Conservation (phyloP, 2,329 filamentous ascomycete species). For the Gaeumannomyces sp. region DNA sequence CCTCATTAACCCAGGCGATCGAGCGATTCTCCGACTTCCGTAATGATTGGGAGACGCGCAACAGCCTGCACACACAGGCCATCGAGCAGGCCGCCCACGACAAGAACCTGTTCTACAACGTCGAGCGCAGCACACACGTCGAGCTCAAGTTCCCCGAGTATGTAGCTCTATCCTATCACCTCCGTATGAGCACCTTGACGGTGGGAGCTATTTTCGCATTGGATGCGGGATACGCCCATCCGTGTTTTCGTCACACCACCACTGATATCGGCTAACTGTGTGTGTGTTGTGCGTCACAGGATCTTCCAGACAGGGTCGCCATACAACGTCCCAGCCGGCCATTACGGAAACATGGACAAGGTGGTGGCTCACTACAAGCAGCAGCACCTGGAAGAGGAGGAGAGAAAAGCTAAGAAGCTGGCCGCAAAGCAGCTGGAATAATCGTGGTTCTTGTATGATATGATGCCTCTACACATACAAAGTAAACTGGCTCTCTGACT, state of each 20-base stretch:
- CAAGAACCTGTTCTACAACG: conserved; percentile 47
- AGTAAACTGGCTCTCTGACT: neutral
- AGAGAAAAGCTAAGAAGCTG: conserved; percentile 46
- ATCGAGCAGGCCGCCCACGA: conserved; percentile 52
- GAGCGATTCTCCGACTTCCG: conserved; percentile 39
- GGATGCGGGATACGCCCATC: neutral
- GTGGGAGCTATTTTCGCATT: neutral
- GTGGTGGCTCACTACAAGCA: conserved; percentile 52
- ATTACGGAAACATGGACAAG: conserved; percentile 47
- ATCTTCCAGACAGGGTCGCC: conserved; percentile 43
- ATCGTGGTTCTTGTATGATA: neutral
- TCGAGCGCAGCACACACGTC: conserved; percentile 37
- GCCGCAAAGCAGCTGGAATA: conserved; percentile 27
- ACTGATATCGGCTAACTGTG: conserved; percentile 17
- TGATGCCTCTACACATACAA: neutral
- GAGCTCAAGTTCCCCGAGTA: conserved; percentile 55
- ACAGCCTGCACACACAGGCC: conserved; percentile 43
- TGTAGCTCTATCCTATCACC: conserved; percentile 23
- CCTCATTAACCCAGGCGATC: conserved; percentile 40
- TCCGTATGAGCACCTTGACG: neutral
- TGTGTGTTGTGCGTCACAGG: conserved; percentile 26
- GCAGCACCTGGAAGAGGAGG: conserved; percentile 48
- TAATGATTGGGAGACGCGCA: conserved; percentile 46
- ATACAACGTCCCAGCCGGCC: conserved; percentile 50
- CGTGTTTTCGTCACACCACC: neutral